Evolutionary conservation across 805 yeast species (phyloP), one percentile per base, ranked within the genome.

Genomic region (Yarrowia divulgata): DNA sequence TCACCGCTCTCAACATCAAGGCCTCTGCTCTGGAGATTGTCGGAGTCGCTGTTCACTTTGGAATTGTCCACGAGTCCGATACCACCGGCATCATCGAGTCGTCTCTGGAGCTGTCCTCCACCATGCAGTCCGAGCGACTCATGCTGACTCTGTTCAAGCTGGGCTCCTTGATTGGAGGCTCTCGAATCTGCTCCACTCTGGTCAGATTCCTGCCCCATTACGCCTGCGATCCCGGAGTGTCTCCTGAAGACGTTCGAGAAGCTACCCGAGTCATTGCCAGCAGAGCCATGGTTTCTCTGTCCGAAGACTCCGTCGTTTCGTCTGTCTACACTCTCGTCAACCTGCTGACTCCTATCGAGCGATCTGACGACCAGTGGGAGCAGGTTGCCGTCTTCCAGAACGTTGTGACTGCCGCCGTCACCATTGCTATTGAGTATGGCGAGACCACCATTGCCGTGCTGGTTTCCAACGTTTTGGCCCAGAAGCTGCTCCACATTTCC

Each of bases 271-370:
- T 85, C 45, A 85, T 93, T 46, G 90, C 93, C 0, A 37, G 48
- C 49, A 77, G 84, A 62, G 92, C 93, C 3, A 81, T 91, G 72
- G 85, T 84, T 69, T 85, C 86, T 9, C 81, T 90, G 67, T 86
- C 93, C 19, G 94, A 92, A 75, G 97, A 93, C 75, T 86, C 91
- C 1, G 88, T 90, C 29, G 90, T 93, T 9, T 88, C 97, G 8
- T 85, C 94, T 0, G 87, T 95, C 66, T 95, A 95, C 78, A 88
- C 96, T 0, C 82, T 94, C 72, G 87, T 90, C 19, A 95, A 95
- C 76, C 77, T 90, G 70, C 79, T 94, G 40, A 85, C 88, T 66
- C 85, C 82, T 67, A 66, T 66, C 42, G 69, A 50, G 23, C 67
- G 70, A 19, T n/a, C 62, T 69, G 35, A 69, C 55, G 54, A 48